These are phyloP conservation scores for Aquilaria agallochum DNA, from an alignment of 441 rosid species.

Conservation along the genomic window DNA sequence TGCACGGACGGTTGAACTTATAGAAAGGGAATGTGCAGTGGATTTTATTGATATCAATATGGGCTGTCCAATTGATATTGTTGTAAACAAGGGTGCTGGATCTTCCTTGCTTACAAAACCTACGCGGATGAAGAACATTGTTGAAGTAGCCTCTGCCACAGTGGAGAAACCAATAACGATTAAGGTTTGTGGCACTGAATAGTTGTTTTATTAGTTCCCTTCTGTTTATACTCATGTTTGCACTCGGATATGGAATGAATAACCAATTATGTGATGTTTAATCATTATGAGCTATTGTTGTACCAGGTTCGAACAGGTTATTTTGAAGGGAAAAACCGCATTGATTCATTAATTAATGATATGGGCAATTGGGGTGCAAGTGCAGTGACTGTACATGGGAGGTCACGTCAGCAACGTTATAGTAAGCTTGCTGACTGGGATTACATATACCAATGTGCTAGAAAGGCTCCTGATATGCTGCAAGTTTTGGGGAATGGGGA, in stretches of 20 bases:
- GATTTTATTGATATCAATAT: conserved; percentile 96
- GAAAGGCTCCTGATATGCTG: conserved; percentile 54
- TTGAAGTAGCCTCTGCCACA: conserved; percentile 61
- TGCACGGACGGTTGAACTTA: conserved; percentile 72
- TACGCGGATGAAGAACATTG: conserved; percentile 68
- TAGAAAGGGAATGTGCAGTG: conserved; percentile 67
- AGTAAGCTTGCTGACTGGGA: conserved; percentile 95
- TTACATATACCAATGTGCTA: conserved; percentile 66
- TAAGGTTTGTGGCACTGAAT: conserved; percentile 45
- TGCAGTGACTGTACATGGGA: conserved; percentile 87
- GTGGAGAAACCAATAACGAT: conserved; percentile 79
- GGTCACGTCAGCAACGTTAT: conserved; percentile 92
- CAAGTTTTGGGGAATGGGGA: conserved; percentile 93
- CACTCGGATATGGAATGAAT: background rate
- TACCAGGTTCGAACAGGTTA: conserved; percentile 75
- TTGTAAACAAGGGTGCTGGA: conserved; percentile 91
- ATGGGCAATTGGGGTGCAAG: conserved; percentile 78
- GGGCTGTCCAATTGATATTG: conserved; percentile 96
- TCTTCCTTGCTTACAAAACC: conserved; percentile 86
- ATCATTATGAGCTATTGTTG: conserved; percentile 13
- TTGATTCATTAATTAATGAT: conserved; percentile 74
- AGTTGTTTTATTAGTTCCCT: conserved; percentile 4
- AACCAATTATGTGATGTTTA: conserved; percentile 8
- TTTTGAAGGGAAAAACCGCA: conserved; percentile 76
- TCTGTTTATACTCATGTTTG: conserved; percentile 1